Base-by-base conservation (phyloP, 805 yeast species). In the Saturnispora besseyi region DNA sequence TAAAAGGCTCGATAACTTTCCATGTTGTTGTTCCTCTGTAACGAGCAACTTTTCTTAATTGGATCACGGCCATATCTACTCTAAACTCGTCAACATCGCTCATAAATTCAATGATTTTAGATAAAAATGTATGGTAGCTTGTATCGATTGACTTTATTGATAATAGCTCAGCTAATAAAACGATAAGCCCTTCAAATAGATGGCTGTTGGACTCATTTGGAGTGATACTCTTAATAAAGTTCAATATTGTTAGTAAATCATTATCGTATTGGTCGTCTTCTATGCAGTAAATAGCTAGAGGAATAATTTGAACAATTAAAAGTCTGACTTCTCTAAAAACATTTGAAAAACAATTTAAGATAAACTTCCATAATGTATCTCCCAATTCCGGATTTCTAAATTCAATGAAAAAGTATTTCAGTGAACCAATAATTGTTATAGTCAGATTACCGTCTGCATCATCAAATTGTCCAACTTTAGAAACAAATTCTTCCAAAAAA, bases 1-100 rank as follows among this genome's bases (percentile, higher is more conserved):
- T 74, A 53, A 79, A 86, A 0, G 96, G 96, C 7, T 86, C 79
- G 21, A 88, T 68, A 12, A 91, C 65, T 61, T 84, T 87, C 78
- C 91, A 89, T 0, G 95, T 82, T 0, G 96, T 78, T 33, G 77
- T 67, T 1, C 71, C 65, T 55, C 78, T 77, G 1, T 78, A 69
- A 15, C 67, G 58, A 0, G 96, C 83, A 11, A 85, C 73, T 32
- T 73, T 66, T 22, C 77, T 67, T 4, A 91, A 66, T 50, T 79
- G 78, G 59, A 81, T 82, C 54, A 81, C 79, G 0, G 88, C 88
- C 56, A 85, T 69, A 56, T 87, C 79, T 0, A 81, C 76, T 53
- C 79, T 81, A 57, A 82, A 84, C 47, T 78, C 79, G 61, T 82
- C 82, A 3, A 70, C 59, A 15, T 84, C 84, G 4, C 83, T 84